These are phyloP conservation scores for Blastobotrys petasosporus DNA, from an alignment of 1,139 yeast genomes.

Conservation along the genomic window DNA sequence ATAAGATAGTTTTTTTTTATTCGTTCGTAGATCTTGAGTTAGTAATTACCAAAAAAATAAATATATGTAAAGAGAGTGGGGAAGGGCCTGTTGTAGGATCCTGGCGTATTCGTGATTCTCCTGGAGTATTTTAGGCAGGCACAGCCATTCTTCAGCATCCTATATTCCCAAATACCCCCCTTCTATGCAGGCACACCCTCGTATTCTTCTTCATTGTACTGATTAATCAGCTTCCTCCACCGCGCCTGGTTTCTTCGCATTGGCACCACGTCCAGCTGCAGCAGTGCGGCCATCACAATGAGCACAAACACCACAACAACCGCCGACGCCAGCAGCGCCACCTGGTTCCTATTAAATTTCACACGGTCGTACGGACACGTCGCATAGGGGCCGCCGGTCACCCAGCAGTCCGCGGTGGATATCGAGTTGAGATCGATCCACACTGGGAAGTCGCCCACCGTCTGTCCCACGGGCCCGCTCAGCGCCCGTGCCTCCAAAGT, in stretches of 20 bases:
- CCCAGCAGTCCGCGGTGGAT: slow-evolving; percentile 73
- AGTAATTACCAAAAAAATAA: slow-evolving; percentile 3
- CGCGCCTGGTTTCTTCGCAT: slow-evolving; percentile 49
- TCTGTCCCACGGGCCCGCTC: slow-evolving; percentile 4
- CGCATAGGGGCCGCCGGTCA: slow-evolving; percentile 74
- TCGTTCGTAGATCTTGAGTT: neutral
- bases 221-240: slow-evolving; percentile 47
- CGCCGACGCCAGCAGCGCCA: slow-evolving; percentile 61
- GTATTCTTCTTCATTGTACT: slow-evolving; percentile 44
- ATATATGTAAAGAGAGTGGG: slow-evolving; percentile 1
- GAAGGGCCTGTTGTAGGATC: no score
- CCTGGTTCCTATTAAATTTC: slow-evolving; percentile 51
- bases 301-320: slow-evolving; percentile 52
- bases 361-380: slow-evolving; percentile 65
- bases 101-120: neutral
- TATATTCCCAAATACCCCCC: neutral
- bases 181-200: slow-evolving; percentile 59
- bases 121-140: no score
- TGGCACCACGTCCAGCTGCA: slow-evolving; percentile 39
- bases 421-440: slow-evolving; percentile 89
- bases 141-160: no score
- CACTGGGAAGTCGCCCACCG: slow-evolving; percentile 27
- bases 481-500: slow-evolving; percentile 28
- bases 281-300: slow-evolving; percentile 35
- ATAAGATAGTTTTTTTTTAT: slow-evolving; percentile 18